Evolutionary conservation across 1,139 yeast genomes (phyloP).

Genomic region (Kluyveromyces sp.): DNA sequence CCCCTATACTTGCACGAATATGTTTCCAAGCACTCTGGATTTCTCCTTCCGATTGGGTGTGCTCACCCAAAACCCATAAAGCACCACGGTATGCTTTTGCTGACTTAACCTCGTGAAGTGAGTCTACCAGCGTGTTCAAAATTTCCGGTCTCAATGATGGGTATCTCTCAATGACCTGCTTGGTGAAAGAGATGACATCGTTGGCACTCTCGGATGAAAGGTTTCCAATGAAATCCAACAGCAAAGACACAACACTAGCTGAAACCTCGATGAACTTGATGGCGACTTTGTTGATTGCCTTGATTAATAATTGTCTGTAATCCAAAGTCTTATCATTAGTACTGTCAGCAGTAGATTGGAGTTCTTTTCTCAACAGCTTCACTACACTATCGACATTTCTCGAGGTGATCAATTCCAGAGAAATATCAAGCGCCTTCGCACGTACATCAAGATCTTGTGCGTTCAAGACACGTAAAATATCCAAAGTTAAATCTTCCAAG

Average conservation of each 20-base stretch:
- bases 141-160: constrained; percentile 71
- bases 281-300: constrained; percentile 86
- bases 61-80: constrained; percentile 94
- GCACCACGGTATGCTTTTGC: constrained; percentile 93
- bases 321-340: constrained; percentile 63
- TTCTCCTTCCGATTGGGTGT: constrained; percentile 62
- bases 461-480: constrained; percentile 75
- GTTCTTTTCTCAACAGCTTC: constrained; percentile 83
- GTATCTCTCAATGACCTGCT: constrained; percentile 89
- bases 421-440: constrained; percentile 74
- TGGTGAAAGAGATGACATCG: constrained; percentile 82
- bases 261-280: constrained; percentile 87
- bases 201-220: constrained; percentile 80
- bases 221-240: constrained; percentile 81
- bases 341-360: constrained; percentile 67
- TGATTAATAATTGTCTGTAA: constrained; percentile 82
- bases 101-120: constrained; percentile 65
- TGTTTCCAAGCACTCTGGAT: constrained; percentile 84
- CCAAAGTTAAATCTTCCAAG: constrained; percentile 78
- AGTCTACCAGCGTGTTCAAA: constrained; percentile 52
- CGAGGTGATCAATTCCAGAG: constrained; percentile 70
- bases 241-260: constrained; percentile 78
- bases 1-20: constrained; percentile 79
- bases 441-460: constrained; percentile 91
- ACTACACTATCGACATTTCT: constrained; percentile 95